Percentiles rank a stretch among this genome's conserved stretches.
Evolutionary conservation across 176 grass and related monocot species (phyloP).

Genomic region (Cymbopogon citratus): DNA sequence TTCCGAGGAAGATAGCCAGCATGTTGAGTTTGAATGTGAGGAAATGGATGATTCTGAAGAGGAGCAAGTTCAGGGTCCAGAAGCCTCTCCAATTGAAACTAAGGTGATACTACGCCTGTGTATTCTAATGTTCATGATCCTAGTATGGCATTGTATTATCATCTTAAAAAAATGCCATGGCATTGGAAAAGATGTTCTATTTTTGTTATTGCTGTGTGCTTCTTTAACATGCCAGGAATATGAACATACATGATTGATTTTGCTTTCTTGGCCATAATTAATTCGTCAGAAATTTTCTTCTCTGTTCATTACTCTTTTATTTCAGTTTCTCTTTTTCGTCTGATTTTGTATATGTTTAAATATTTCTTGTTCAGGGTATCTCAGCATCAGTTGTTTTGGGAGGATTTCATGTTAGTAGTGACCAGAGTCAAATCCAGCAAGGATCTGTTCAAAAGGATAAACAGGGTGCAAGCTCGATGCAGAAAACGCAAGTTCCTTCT

Average conservation of each 20-base stretch:
- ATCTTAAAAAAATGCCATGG: neutral
- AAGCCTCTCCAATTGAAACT: slow-evolving; percentile 30
- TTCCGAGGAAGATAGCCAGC: slow-evolving; percentile 69
- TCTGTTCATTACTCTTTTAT: neutral
- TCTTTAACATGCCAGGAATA: neutral
- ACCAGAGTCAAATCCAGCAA: slow-evolving; percentile 35
- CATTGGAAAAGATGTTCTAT: neutral
- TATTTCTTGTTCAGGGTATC: slow-evolving; percentile 38
- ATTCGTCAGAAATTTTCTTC: slow-evolving; percentile 14
- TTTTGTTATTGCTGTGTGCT: neutral
- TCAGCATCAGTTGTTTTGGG: slow-evolving; percentile 11
- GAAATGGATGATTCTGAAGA: slow-evolving; percentile 88
- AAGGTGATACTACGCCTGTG: slow-evolving; percentile 32
- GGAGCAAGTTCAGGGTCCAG: slow-evolving; percentile 41
- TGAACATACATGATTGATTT: slow-evolving; percentile 7
- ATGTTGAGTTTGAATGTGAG: slow-evolving; percentile 86
- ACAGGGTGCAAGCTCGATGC: slow-evolving; percentile 4
- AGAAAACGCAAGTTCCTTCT: slow-evolving; percentile 18
- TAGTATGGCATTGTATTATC: neutral
- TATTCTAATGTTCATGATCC: slow-evolving; percentile 14
- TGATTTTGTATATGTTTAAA: neutral
- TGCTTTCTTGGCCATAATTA: neutral
- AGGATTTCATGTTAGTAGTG: slow-evolving; percentile 15
- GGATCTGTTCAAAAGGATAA: slow-evolving; percentile 16
- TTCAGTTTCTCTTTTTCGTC: slow-evolving; percentile 1